Conservation (phyloP, 495 filamentous ascomycete species). For the Thozetella sp. region DNA sequence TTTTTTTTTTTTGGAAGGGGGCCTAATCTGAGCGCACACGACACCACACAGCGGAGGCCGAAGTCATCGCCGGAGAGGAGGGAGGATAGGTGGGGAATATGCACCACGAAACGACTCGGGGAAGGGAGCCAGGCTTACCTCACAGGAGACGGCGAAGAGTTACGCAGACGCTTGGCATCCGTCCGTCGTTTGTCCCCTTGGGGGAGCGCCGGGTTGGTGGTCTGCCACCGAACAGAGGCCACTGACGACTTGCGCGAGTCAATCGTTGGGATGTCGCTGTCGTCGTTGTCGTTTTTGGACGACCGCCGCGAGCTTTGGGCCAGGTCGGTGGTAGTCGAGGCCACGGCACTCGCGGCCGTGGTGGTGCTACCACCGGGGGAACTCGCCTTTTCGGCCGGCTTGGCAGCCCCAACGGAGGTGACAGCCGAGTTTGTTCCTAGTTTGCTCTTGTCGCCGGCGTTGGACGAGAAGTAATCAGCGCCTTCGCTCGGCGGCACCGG, state of each 20-base stretch:
- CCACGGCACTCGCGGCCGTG: slow-evolving; percentile 14
- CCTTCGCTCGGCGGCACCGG: slow-evolving; percentile 21
- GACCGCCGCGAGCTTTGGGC: slow-evolving; percentile 16
- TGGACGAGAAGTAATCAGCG: slow-evolving; percentile 36
- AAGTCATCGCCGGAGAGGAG: too few relatives aligned
- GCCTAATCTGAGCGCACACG: not conserved
- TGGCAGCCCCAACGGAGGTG: not conserved
- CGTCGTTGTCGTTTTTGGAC: slow-evolving; percentile 16
- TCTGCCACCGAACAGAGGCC: slow-evolving; percentile 38
- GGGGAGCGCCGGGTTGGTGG: slow-evolving; percentile 41
- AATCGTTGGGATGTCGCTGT: slow-evolving; percentile 11
- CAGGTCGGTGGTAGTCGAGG: slow-evolving; percentile 15
- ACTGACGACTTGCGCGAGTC: slow-evolving; percentile 43
- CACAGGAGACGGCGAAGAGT: slow-evolving; percentile 45
- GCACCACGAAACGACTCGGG: too few relatives aligned
- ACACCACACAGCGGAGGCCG: not conserved
- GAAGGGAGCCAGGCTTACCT: too few relatives aligned
- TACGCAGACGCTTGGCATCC: slow-evolving; percentile 36
- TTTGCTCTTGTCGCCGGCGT: not conserved
- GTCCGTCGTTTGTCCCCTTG: slow-evolving; percentile 45
- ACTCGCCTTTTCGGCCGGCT: not conserved
- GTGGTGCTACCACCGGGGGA: slow-evolving; percentile 23
- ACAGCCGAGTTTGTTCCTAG: not conserved
- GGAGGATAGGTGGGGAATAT: too few relatives aligned
- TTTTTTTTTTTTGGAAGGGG: too few relatives aligned